Conservation (phyloP, 495 filamentous ascomycete genomes). For the Pseudotulostoma volvatum region DNA sequence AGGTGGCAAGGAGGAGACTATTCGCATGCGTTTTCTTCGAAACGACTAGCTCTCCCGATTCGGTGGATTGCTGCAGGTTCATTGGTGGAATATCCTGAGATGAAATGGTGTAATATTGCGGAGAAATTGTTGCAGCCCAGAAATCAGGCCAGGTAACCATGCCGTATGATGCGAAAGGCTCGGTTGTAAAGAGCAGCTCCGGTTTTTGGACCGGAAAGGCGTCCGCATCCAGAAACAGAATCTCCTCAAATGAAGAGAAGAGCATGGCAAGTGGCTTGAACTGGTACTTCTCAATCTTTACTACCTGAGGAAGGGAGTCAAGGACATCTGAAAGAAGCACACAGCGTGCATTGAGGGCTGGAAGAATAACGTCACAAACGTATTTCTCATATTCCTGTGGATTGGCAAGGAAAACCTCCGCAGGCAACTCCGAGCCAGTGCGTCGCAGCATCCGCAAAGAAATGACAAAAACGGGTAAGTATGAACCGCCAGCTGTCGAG, state of each 20-base stretch:
- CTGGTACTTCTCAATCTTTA: constrained; percentile 34
- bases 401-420: constrained; percentile 41
- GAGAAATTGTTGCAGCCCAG: constrained; percentile 37
- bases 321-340: constrained; percentile 30
- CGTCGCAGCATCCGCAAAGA: constrained; percentile 42
- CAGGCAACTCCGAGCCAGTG: constrained; percentile 36
- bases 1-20: constrained; percentile 39
- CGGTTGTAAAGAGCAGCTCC: constrained; percentile 30
- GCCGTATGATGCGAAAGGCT: constrained; percentile 35
- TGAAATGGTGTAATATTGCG: constrained; percentile 37
- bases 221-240: constrained; percentile 49
- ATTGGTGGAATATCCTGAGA: constrained; percentile 25
- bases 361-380: constrained; percentile 37
- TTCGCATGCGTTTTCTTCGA: constrained; percentile 37
- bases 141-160: constrained; percentile 49
- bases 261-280: constrained; percentile 44
- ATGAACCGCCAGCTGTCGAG: constrained; percentile 30
- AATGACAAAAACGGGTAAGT: constrained; percentile 32
- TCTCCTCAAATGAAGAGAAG: constrained; percentile 41
- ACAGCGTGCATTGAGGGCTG: constrained; percentile 35
- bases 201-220: constrained; percentile 37
- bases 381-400: constrained; percentile 30
- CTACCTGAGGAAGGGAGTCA: constrained; percentile 10
- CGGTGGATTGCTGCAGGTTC: constrained; percentile 27
- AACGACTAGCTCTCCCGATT: constrained; percentile 41